These are phyloP conservation scores for Hawksworthiomyces lignivorus DNA, from an alignment of 2,329 filamentous ascomycete species.

Conservation along the genomic window DNA sequence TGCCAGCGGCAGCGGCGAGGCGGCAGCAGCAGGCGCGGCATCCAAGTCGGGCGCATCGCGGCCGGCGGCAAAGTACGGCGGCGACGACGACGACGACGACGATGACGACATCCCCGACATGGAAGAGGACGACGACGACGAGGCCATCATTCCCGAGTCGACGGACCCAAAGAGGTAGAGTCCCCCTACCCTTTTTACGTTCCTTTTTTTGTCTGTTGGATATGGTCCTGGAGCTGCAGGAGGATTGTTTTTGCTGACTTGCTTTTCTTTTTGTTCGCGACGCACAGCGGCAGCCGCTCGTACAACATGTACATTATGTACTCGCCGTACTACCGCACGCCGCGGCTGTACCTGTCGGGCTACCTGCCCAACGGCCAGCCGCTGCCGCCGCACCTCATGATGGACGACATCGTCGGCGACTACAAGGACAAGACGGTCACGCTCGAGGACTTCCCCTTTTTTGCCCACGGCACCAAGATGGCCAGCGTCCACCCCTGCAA, in stretches of 20 bases:
- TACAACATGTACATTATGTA: slow-evolving; percentile 99
- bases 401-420: slow-evolving; percentile 33
- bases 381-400: slow-evolving; percentile 28
- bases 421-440: slow-evolving; percentile 77
- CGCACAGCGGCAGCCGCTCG: slow-evolving; percentile 77
- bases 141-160: slow-evolving; percentile 85
- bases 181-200: too few relatives aligned
- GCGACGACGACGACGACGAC: slow-evolving; percentile 66
- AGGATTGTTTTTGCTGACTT: slow-evolving; percentile 4
- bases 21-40: not conserved
- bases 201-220: too few relatives aligned
- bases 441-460: slow-evolving; percentile 94
- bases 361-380: slow-evolving; percentile 68
- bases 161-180: slow-evolving; percentile 41
- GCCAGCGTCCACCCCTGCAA: slow-evolving; percentile 95
- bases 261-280: too few relatives aligned
- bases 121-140: slow-evolving; percentile 95
- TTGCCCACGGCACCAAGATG: slow-evolving; percentile 87
- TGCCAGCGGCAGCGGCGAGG: not conserved
- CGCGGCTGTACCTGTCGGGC: slow-evolving; percentile 88
- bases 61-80: slow-evolving; percentile 73
- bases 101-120: slow-evolving; percentile 92
- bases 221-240: slow-evolving; percentile 12
- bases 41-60: not conserved
- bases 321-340: slow-evolving; percentile 91